A percentile compares a stretch with the other conserved stretches of the same genome.
Evolutionary conservation across 495 filamentous ascomycete species (phyloP).

Genomic region (Trichoderma erinaceum): DNA sequence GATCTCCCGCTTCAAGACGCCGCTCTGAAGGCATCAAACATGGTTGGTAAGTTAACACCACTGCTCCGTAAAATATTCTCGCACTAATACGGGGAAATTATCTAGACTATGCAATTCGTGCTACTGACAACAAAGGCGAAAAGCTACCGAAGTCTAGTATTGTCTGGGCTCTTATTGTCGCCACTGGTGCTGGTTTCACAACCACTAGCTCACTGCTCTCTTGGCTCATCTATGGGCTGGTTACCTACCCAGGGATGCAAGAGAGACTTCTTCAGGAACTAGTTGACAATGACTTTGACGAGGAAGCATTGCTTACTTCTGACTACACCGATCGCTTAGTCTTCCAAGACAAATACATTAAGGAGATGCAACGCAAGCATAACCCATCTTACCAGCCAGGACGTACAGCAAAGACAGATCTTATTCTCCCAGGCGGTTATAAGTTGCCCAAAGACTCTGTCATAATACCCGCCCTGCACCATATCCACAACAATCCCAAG

Average conservation of each 20-base stretch:
- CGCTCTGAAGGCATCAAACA: not conserved
- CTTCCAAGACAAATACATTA: slow-evolving; percentile 50
- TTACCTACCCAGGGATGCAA: slow-evolving; percentile 44
- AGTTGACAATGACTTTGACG: slow-evolving; percentile 38
- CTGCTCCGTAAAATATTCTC: not conserved
- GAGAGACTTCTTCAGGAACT: slow-evolving; percentile 49
- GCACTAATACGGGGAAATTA: not conserved
- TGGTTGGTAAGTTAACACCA: not conserved
- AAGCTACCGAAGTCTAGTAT: slow-evolving; percentile 35
- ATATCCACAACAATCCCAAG: slow-evolving; percentile 48
- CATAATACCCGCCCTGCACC: slow-evolving; percentile 44
- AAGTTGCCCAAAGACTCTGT: slow-evolving; percentile 40
- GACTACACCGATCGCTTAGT: slow-evolving; percentile 36
- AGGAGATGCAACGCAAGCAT: slow-evolving; percentile 52
- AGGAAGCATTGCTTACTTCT: slow-evolving; percentile 33
- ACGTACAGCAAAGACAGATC: slow-evolving; percentile 44
- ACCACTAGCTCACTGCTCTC: slow-evolving; percentile 48
- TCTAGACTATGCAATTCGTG: slow-evolving; percentile 41
- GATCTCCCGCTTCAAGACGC: not conserved
- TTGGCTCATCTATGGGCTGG: slow-evolving; percentile 48
- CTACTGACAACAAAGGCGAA: slow-evolving; percentile 47
- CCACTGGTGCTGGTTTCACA: slow-evolving; percentile 48
- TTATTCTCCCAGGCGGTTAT: slow-evolving; percentile 52
- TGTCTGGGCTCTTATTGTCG: slow-evolving; percentile 25
- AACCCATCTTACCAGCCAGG: slow-evolving; percentile 52